Base-by-base conservation (phyloP, 2,329 filamentous ascomycete species). In the Exophiala sp. region DNA sequence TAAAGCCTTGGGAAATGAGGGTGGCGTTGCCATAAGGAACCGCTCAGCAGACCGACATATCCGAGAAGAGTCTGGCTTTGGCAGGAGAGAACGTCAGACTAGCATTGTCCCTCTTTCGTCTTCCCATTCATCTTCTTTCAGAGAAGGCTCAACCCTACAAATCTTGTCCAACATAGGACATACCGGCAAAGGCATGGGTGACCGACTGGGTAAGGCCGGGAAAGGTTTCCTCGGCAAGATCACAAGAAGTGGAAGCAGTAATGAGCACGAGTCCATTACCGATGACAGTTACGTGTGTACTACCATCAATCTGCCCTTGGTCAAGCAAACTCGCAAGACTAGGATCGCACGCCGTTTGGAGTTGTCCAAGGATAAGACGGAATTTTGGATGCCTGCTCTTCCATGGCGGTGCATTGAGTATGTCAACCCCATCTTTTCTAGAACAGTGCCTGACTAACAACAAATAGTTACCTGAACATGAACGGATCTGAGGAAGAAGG, bases 321-420 rank as follows among this genome's bases (percentile, higher is more conserved):
- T 95, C 21, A 87, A 96, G 68, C 92, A 97, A 72, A 91, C 91
- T 5, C 84, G 92, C n/a, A 78, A 85, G 60, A 96, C 92, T 0
- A 83, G 92, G 59, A 96, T 97, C 67, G 95, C 91, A 6, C 95
- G 92, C 71, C 84, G 87, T 29, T 76, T 97, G 40, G 89, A 95
- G 66, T 84, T 88, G 57, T 96, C 91, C 8, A 83, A 86, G 58
- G 92, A 97, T 67, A 96, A 96, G 77, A 97, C 92, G 0, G 92
- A 96, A 67, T 97, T 95, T 67, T 97, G 92, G 92, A 96, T 97
- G 91, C 92, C 92, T 10, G 89, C 91, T 5, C 86, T 97, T 54
- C 91, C 92, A 0, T 96, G 92, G 88, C 82, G 92, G 59, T 95
- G 91, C 54, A 96, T 97, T 61, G 92, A 97, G 78, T 84, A 73